Evolutionary conservation across 495 filamentous ascomycete genomes (phyloP).

Genomic region (Annulohypoxylon maeteangense): DNA sequence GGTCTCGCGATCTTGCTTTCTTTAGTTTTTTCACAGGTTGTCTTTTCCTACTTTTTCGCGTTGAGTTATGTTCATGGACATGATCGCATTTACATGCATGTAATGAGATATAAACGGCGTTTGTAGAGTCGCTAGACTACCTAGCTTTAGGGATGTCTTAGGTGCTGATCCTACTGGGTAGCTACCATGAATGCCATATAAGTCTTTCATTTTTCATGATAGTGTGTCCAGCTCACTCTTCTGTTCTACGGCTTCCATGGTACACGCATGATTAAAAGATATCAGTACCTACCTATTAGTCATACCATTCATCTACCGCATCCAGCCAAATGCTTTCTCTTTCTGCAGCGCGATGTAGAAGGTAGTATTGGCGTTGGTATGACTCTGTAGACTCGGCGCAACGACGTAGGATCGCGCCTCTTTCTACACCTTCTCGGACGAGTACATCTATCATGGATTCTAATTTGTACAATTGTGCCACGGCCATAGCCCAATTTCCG

Average conservation of each 20-base stretch:
- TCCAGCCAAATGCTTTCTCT: neutral
- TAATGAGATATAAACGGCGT: slow-evolving; percentile 11
- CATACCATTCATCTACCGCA: too few species aligned
- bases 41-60: neutral
- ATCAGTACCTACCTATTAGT: too few species aligned
- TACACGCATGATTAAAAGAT: too few species aligned
- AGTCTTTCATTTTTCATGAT: too few species aligned
- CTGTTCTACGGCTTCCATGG: too few species aligned
- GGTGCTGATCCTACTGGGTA: too few species aligned
- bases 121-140: neutral
- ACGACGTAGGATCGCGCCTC: slow-evolving; percentile 5
- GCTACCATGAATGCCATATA: too few species aligned
- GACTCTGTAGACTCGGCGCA: neutral
- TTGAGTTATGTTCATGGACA: neutral
- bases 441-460: slow-evolving; percentile 38
- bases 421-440: slow-evolving; percentile 23
- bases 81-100: slow-evolving; percentile 8
- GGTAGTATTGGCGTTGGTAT: neutral
- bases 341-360: neutral
- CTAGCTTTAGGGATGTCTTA: too few species aligned
- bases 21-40: neutral
- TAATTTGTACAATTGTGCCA: slow-evolving; percentile 15
- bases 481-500: slow-evolving; percentile 35
- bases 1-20: neutral
- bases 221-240: too few species aligned